A percentile compares a stretch with the other conserved stretches of the same genome.
phyloP scores from a whole-genome alignment of 495 filamentous ascomycete species.

The Penicillium soppii region DNA sequence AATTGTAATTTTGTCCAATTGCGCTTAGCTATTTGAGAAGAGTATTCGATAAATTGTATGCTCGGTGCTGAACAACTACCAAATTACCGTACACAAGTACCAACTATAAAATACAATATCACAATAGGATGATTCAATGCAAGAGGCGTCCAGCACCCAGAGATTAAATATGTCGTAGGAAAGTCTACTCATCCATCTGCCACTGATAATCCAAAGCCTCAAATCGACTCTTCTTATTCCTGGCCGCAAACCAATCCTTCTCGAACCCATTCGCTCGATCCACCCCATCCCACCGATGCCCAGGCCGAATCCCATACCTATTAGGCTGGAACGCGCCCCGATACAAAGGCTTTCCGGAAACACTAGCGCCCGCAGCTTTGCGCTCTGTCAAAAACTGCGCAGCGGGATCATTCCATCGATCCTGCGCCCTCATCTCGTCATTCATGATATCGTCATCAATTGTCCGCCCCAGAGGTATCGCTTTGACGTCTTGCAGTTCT shows the following conservation, averaged over 20 bases:
- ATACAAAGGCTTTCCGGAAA: constrained; percentile 72
- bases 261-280: constrained; percentile 94
- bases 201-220: constrained; percentile 85
- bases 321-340: constrained; percentile 80
- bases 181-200: constrained; percentile 82
- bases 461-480: constrained; percentile 75
- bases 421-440: constrained; percentile 67
- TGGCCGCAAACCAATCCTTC: constrained; percentile 85
- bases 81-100: no score
- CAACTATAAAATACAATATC: no score
- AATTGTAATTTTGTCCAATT: no score
- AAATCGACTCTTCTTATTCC: constrained; percentile 70
- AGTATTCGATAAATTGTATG: no score
- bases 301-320: constrained; percentile 89
- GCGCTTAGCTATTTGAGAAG: no score
- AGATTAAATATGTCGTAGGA: constrained; percentile 6
- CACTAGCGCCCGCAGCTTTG: constrained; percentile 37
- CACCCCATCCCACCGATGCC: constrained; percentile 95
- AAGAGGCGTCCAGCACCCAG: constrained; percentile 3
- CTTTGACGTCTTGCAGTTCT: constrained; percentile 71
- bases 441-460: constrained; percentile 85
- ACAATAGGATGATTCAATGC: background rate
- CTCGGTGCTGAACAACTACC: no score
- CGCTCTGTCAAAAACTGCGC: constrained; percentile 69
- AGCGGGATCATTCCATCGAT: constrained; percentile 93